Evolutionary conservation across 2,329 filamentous ascomycete genomes (phyloP), one percentile per base, ranked within the genome.

Genomic region (Nothopassalora personata): DNA sequence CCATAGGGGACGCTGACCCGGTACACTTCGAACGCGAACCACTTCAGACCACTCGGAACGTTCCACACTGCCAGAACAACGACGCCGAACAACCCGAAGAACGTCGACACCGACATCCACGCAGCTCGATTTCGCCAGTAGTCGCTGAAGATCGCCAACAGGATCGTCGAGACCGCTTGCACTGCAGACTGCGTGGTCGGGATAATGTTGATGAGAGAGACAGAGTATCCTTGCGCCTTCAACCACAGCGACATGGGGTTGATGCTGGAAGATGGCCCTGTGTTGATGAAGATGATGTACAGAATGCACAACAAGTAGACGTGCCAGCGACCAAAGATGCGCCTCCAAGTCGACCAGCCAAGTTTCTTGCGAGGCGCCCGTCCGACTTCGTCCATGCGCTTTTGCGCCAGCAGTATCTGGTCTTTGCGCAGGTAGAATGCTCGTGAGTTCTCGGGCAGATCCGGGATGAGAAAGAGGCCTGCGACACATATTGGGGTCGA

Each of bases 211-310:
- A 86, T 87, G 1, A 86, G 83, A 56, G 59, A 61, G 58, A 81
- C 68, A 0, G 73, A 74, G 64, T 81, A 81, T 31, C 75, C 74
- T 0, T 75, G 76, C 39, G 75, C 57, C 50, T 71, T 78, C 19
- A 67, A 58, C 65, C 65, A 67, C 9, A 67, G 58, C 15, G 65
- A 64, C 27, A 67, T 45, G 0, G 65, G 65, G 18, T 66, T 66
- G 57, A 67, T 58, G 53, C 60, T 62, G 13, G 60, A 62, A 8
- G 62, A 64, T 19, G 65, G 64, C 3, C 65, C 61, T 57, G 77
- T 69, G 68, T 88, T 88, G 71, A 86, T 86, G 75, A 87, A 88
- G 46, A 82, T 72, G 54, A 87, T 77, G 68, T 88, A 88, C 1
- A 87, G 71, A 0, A 82, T 56, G 0, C 79, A 79, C 3, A 89